A percentile compares a stretch with the other conserved stretches of the same genome.
phyloP scores from a whole-genome alignment of 129 eudicot genomes.

The sunflower (Helianthus annuus) region DNA sequence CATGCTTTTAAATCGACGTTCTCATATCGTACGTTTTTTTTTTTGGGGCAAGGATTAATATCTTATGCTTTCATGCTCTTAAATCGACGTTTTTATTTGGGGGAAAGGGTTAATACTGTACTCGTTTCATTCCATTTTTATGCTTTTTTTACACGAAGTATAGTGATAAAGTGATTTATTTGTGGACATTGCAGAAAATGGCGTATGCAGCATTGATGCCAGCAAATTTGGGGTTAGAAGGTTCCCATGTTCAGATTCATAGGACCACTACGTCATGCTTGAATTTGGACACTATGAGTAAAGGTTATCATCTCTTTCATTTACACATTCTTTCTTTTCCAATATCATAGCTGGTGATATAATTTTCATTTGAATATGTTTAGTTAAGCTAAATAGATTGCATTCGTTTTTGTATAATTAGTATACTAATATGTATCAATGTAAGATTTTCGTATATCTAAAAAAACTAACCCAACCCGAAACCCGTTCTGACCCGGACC shows the following conservation, averaged over 20 bases:
- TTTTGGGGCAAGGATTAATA: too few relatives aligned
- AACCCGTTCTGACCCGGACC: too few relatives aligned
- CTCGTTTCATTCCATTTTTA: too few relatives aligned
- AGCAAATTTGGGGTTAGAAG: slow-evolving; percentile 34
- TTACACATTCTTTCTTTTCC: background rate
- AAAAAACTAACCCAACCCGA: too few relatives aligned
- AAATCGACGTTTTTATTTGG: too few relatives aligned
- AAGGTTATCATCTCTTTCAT: slow-evolving; percentile 24
- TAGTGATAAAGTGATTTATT: background rate
- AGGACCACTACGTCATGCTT: slow-evolving; percentile 31
- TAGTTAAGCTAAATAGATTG: background rate
- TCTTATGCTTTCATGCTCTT: too few relatives aligned
- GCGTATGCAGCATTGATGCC: slow-evolving; percentile 41
- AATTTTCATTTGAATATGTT: background rate
- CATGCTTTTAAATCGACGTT: too few relatives aligned
- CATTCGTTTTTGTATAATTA: background rate
- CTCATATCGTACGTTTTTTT: too few relatives aligned
- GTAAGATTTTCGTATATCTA: too few relatives aligned
- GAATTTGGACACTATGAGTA: slow-evolving; percentile 32
- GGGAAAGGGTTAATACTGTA: background rate
- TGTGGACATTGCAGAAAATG: slow-evolving; percentile 14
- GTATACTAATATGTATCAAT: too few relatives aligned
- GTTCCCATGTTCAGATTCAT: slow-evolving; percentile 34
- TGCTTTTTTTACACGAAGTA: background rate
- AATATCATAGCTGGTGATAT: background rate